Conservation (phyloP, 352 stramenopile species). For the Pythium insidiosum region DNA sequence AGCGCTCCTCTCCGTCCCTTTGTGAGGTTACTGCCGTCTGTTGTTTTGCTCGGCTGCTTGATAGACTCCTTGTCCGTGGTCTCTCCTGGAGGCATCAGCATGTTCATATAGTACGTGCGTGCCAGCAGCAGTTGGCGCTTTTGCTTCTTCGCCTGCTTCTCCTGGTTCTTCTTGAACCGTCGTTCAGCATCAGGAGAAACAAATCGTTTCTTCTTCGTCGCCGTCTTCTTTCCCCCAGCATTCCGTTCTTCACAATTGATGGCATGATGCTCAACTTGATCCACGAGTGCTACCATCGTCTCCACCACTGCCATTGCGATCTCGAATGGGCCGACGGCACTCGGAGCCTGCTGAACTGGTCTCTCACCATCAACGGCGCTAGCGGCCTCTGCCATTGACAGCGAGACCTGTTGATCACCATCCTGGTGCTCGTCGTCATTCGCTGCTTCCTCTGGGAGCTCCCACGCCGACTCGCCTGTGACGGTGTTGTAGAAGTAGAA, state of each 20-base stretch:
- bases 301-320: constrained; percentile 46
- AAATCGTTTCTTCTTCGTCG: constrained; percentile 26
- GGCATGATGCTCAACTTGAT: constrained; percentile 17
- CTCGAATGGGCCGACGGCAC: constrained; percentile 8
- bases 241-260: too few relatives aligned
- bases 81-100: constrained; percentile 23
- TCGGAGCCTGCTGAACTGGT: not conserved
- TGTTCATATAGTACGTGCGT: constrained; percentile 29
- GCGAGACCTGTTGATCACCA: not conserved
- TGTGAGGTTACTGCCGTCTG: too few relatives aligned
- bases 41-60: too few relatives aligned
- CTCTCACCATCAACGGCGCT: not conserved
- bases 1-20: too few relatives aligned
- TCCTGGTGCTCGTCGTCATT: constrained; percentile 6
- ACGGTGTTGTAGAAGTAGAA: constrained; percentile 71
- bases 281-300: constrained; percentile 26
- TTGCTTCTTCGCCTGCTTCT: constrained; percentile 26
- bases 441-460: constrained; percentile 35
- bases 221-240: not conserved
- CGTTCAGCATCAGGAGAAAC: constrained; percentile 39
- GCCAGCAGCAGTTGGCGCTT: constrained; percentile 26
- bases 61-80: too few relatives aligned
- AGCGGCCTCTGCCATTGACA: not conserved
- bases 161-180: constrained; percentile 34
- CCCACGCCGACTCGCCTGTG: constrained; percentile 64